Conservation (phyloP, 306 rosid species). For the Begonia peltatifolia region DNA sequence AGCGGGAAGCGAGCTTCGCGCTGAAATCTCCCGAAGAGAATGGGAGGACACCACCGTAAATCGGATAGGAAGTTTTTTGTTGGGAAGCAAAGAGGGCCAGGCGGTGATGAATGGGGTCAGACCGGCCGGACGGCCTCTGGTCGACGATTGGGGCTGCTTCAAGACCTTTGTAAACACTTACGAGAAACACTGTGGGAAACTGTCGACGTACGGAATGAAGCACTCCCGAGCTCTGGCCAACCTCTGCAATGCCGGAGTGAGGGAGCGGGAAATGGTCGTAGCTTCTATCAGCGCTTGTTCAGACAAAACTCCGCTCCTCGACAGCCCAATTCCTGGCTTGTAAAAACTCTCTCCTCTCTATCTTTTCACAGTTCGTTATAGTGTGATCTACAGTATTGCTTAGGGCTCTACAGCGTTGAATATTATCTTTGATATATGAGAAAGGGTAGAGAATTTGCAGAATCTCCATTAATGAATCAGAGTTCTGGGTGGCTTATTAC, state of each 20-base stretch:
- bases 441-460: too few species aligned
- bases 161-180: constrained; percentile 31
- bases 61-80: constrained; percentile 24
- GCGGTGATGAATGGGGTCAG: constrained; percentile 18
- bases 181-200: constrained; percentile 21
- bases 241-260: constrained; percentile 31
- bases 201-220: constrained; percentile 28
- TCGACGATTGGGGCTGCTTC: constrained; percentile 57
- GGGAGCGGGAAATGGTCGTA: constrained; percentile 8
- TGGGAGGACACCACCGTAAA: constrained; percentile 19
- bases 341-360: too few species aligned
- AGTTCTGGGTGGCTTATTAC: too few species aligned
- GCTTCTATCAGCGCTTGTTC: constrained; percentile 28
- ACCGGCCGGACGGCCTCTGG: constrained; percentile 32
- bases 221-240: constrained; percentile 32
- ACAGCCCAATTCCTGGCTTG: too few species aligned
- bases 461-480: too few species aligned
- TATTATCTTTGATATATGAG: too few species aligned
- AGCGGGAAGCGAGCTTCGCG: constrained; percentile 23
- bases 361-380: too few species aligned
- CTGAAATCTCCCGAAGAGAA: constrained; percentile 21
- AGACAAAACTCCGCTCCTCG: neutral
- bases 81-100: constrained; percentile 23
- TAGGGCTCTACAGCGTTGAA: too few species aligned
- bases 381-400: too few species aligned